Evolutionary conservation across 192 early-diverging fungal species (phyloP).

Genomic region (Gryganskiella cystojenkinii): DNA sequence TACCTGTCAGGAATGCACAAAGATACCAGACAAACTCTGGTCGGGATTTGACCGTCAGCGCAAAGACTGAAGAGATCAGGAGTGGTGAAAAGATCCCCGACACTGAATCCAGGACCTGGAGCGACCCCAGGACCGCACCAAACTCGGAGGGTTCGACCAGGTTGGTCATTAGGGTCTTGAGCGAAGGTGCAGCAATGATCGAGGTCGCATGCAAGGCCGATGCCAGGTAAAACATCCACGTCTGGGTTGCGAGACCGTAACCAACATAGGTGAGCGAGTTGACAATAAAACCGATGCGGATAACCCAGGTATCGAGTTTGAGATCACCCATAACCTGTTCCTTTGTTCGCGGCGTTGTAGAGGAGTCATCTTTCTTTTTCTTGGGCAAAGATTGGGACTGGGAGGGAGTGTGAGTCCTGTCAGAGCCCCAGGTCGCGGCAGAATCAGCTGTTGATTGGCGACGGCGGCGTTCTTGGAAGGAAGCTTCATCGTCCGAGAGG

Average conservation of each 20-base stretch:
- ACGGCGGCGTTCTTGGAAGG: constrained; percentile 21
- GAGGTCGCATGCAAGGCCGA: constrained; percentile 37
- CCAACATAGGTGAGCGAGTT: constrained; percentile 39
- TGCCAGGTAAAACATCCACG: constrained; percentile 22
- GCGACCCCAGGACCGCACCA: constrained; percentile 60
- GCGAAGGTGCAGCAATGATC: constrained; percentile 48
- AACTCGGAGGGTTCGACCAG: constrained; percentile 58
- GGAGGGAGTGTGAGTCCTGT: constrained; percentile 7
- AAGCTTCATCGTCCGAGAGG: constrained; percentile 31
- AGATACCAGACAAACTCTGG: constrained; percentile 58
- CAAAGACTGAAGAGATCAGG: constrained; percentile 57
- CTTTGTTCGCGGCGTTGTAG: background rate
- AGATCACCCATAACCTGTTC: constrained; percentile 13
- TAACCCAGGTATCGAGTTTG: constrained; percentile 56
- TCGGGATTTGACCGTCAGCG: constrained; percentile 35
- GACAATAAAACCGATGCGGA: constrained; percentile 50
- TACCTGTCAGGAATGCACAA: constrained; percentile 38
- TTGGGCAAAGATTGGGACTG: background rate
- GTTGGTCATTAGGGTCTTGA: constrained; percentile 55
- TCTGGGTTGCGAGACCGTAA: constrained; percentile 40
- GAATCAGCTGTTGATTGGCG: constrained; percentile 22
- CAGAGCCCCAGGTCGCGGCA: constrained; percentile 5
- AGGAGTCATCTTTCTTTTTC: background rate
- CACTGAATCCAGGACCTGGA: constrained; percentile 58
- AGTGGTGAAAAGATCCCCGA: constrained; percentile 55